Base-by-base conservation (phyloP, 805 yeast species). In the Saccharomycopsis amapae region DNA sequence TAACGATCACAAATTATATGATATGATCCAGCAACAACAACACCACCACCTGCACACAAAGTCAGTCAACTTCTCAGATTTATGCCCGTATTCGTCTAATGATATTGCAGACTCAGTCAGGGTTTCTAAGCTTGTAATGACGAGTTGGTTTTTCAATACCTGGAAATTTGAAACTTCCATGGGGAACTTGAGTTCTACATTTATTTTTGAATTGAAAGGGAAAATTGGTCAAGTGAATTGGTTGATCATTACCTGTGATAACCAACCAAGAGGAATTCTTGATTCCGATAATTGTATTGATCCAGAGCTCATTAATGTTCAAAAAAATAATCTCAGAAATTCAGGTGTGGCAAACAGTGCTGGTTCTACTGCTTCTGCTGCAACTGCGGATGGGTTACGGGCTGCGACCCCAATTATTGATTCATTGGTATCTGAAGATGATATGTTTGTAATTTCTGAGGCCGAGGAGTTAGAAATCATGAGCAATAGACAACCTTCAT, bases 111-210 rank as follows among this genome's bases (percentile, higher is more conserved):
- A 44, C 32, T 19, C 33, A 12, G 35, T 42, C 6, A 38, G 35
- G 42, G 58, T 65, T 12, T 65, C 67, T 2, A 65, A 65, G 49
- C 46, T 62, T 31, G 62, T 58, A n/a, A 56, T 64, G 33, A 62
- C 63, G 22, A 66, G 64, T 42, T 65, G 68, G 68, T 63, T 65
- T 38, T 62, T 65, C 39, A 62, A 64, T 36, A 60, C 67, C 20
- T 66, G 69, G 70, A 64, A 65, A 47, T 60, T 63, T 38, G 70
- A 65, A 47, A 62, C 66, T 13, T 63, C 63, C 42, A 55, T 63
- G 48, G 64, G 64, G 5, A 44, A 57, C 24, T 54, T 65, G 38
- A 61, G 60, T 18, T 62, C 61, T 44, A 64, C 68, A 2, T 57
- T 64, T 41, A 59, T 65, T 13, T 49, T 65, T 44, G 64, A 65